Evolutionary conservation across 108 stramenopile species (phyloP).

Genomic region (Licmophora abbreviata): DNA sequence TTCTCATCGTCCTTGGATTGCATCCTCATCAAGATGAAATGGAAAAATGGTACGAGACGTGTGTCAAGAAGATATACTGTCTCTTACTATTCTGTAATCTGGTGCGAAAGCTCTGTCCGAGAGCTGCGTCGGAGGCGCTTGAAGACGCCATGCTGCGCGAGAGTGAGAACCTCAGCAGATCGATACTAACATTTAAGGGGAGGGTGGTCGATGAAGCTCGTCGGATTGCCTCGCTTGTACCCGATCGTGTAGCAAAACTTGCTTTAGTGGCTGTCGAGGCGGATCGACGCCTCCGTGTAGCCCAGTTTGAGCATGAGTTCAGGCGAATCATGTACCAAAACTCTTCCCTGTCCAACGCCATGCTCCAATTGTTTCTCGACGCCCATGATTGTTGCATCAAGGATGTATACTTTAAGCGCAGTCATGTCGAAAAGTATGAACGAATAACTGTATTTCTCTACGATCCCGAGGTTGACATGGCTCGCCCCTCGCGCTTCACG

Average conservation of each 20-base stretch:
- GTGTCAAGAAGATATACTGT: slow-evolving; percentile 18
- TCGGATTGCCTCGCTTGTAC: background rate
- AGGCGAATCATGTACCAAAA: slow-evolving; percentile 29
- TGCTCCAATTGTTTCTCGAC: slow-evolving; percentile 27
- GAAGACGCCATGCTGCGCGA: background rate
- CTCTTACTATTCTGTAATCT: slow-evolving; percentile 25
- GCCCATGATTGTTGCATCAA: slow-evolving; percentile 14
- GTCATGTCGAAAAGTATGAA: slow-evolving; percentile 36
- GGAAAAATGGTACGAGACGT: slow-evolving; percentile 17
- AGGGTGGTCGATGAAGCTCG: too few relatives aligned
- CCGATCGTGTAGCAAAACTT: background rate
- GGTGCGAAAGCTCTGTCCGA: slow-evolving; percentile 13
- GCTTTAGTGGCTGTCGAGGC: background rate
- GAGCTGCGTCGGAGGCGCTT: slow-evolving; percentile 7
- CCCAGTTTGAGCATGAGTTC: slow-evolving; percentile 39
- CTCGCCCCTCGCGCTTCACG: slow-evolving; percentile 20
- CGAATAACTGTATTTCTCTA: slow-evolving; percentile 50
- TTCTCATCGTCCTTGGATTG: slow-evolving; percentile 34
- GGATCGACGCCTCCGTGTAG: slow-evolving; percentile 17
- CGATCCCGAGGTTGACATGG: slow-evolving; percentile 23
- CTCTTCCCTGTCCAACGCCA: slow-evolving; percentile 45
- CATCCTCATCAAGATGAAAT: slow-evolving; percentile 32
- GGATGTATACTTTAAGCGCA: slow-evolving; percentile 26
- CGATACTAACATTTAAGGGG: too few relatives aligned
- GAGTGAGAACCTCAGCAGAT: background rate